These are phyloP conservation scores for Pseudocercospora eumusae DNA, from an alignment of 2,329 filamentous ascomycete species.

Conservation along the genomic window DNA sequence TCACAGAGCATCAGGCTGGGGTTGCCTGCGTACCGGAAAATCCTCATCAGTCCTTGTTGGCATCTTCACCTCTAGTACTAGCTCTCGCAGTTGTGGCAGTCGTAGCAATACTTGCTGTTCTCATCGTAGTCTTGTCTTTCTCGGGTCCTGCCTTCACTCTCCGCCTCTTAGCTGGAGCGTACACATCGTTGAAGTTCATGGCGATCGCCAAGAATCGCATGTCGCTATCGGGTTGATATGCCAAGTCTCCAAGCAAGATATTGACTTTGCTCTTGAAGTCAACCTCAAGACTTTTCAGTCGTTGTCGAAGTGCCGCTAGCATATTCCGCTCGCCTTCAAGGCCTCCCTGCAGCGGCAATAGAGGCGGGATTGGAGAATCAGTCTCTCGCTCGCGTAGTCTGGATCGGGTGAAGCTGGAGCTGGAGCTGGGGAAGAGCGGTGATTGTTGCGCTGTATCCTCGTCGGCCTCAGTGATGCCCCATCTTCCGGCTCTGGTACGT, in stretches of 20 bases:
- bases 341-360: conserved; percentile 43
- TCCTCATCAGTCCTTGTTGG: background rate
- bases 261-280: conserved; percentile 79
- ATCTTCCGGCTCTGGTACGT: conserved; percentile 63
- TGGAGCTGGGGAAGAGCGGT: conserved; percentile 26
- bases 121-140: conserved; percentile 20
- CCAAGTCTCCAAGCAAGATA: conserved; percentile 81
- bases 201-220: conserved; percentile 93
- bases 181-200: conserved; percentile 99
- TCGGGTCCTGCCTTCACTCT: conserved; percentile 15
- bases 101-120: background rate
- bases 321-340: conserved; percentile 58
- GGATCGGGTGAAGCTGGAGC: conserved; percentile 11
- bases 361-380: conserved; percentile 48
- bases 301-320: conserved; percentile 72
- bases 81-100: background rate
- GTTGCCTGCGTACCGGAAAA: background rate
- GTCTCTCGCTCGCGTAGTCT: conserved; percentile 33
- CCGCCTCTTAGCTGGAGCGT: conserved; percentile 72
- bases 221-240: conserved; percentile 90
- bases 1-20: background rate
- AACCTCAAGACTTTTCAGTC: conserved; percentile 69
- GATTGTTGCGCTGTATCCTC: conserved; percentile 40
- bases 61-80: background rate
- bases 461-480: conserved; percentile 62